Evolutionary conservation across 2,329 filamentous ascomycete species (phyloP).

Genomic region (Clarireedia homoeocarpa): DNA sequence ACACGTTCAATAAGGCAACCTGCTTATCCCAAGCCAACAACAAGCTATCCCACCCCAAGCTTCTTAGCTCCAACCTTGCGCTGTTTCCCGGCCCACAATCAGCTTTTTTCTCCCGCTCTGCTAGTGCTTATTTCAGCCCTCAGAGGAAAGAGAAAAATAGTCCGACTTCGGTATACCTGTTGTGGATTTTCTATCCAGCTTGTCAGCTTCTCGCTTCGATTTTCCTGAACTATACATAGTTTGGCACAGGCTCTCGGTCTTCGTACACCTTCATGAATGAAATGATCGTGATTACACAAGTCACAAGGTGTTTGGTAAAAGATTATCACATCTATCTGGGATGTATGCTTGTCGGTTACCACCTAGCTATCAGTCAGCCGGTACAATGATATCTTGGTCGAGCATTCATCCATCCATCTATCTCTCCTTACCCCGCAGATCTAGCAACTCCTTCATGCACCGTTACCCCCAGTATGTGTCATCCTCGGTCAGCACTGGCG

Average conservation of each 20-base stretch:
- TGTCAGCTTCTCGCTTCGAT: conserved; percentile 19
- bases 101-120: conserved; percentile 1
- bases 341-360: neutral
- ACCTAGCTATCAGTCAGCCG: neutral
- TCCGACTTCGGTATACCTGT: conserved; percentile 10
- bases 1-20: neutral
- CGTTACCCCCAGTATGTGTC: neutral
- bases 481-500: neutral
- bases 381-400: neutral
- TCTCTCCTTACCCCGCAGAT: conserved; percentile 3
- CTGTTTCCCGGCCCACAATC: neutral
- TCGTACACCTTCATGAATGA: neutral
- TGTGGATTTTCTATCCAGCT: conserved; percentile 6
- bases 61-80: conserved; percentile 8
- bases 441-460: neutral
- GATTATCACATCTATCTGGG: neutral
- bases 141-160: conserved; percentile 14
- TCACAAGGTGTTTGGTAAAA: neutral
- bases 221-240: conserved; percentile 5
- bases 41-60: conserved; percentile 9
- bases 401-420: neutral
- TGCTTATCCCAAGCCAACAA: conserved; percentile 5
- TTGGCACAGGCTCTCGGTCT: neutral
- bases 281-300: neutral
- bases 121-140: conserved; percentile 28